These are phyloP conservation scores for Verticillium klebahnii DNA, from an alignment of 2,329 filamentous ascomycete species.

Conservation along the genomic window DNA sequence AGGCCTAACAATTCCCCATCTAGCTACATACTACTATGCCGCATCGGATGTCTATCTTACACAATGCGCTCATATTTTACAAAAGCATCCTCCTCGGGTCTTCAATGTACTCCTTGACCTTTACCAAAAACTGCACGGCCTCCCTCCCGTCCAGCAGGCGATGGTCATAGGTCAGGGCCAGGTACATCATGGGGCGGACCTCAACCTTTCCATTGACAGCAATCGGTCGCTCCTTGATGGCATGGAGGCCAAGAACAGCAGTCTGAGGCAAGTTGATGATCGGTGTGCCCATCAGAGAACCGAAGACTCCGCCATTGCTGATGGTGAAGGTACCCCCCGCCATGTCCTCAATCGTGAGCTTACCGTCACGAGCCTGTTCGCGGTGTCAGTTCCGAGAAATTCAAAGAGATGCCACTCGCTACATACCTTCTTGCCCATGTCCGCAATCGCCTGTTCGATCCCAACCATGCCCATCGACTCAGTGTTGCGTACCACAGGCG, in stretches of 20 bases:
- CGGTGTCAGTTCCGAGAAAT: slow-evolving; percentile 5
- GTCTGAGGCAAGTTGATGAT: slow-evolving; percentile 98
- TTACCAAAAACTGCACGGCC: slow-evolving; percentile 92
- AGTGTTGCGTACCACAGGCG: slow-evolving; percentile 90
- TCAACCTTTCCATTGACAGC: slow-evolving; percentile 91
- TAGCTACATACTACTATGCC: neutral
- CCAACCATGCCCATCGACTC: slow-evolving; percentile 82
- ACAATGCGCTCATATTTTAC: slow-evolving; percentile 20
- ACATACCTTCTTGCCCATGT: slow-evolving; percentile 81
- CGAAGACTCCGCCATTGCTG: slow-evolving; percentile 95
- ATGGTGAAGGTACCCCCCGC: slow-evolving; percentile 97
- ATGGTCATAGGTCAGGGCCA: slow-evolving; percentile 96
- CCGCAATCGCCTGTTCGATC: slow-evolving; percentile 88
- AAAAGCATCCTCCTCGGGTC: slow-evolving; percentile 90
- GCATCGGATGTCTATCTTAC: neutral
- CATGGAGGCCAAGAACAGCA: slow-evolving; percentile 86
- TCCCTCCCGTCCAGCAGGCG: slow-evolving; percentile 91
- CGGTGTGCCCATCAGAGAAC: slow-evolving; percentile 93
- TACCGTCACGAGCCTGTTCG: slow-evolving; percentile 79
- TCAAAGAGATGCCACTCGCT: neutral
- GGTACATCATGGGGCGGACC: slow-evolving; percentile 99
- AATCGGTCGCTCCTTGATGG: slow-evolving; percentile 91
- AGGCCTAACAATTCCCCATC: neutral
- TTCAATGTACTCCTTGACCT: slow-evolving; percentile 97
- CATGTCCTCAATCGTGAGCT: slow-evolving; percentile 99